Evolutionary conservation across 1,139 yeast genomes (phyloP), one percentile per base, ranked within the genome.

Genomic region (Hansenula sp.): DNA sequence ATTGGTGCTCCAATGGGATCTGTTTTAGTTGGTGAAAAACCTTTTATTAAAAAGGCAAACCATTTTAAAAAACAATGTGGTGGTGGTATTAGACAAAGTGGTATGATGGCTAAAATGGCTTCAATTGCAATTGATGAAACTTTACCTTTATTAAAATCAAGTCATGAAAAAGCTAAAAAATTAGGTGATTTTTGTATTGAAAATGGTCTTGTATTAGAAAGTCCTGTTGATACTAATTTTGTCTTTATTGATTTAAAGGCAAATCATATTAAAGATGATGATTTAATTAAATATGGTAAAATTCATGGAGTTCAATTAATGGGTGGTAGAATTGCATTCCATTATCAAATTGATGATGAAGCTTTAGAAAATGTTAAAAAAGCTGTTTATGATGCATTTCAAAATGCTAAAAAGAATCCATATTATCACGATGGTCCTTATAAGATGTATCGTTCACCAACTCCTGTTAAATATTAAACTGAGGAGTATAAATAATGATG

Each of bases 1-100:
- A 71, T 90, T 55, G 96, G 96, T 46, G 97, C 97, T 1, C 97
- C 97, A 44, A 79, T 89, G 56, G 97, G 97, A 6, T 85, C 96
- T 17, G 79, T 90, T 4, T 70, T 90, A 38, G 97, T 89, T 43
- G 94, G 95, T 37, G 69, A 73, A 39, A 53, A 63, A 17, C 68
- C 68, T 41, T 73, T 82, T 51, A 82, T 89, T 50, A 68, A 71
- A 53, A 82, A 79, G 57, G 90, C 95, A 34, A 82, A 81, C 58
- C 95, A 90, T 68, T 84, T 89, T 68, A 82, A 87, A 56, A 90
- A 90, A 63, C 97, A 90, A 66, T 81, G 80, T 56, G 97, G 97
- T 56, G 97, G 97, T 53, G 97, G 97, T 48, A 78, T 90, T 47
- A 76, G 97, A 62, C 97, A 90, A 64, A 73, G 86, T 26, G 97